Evolutionary conservation across 352 stramenopile species (phyloP), one percentile per base, ranked within the genome.

Genomic region (Globisporangium radiosum): DNA sequence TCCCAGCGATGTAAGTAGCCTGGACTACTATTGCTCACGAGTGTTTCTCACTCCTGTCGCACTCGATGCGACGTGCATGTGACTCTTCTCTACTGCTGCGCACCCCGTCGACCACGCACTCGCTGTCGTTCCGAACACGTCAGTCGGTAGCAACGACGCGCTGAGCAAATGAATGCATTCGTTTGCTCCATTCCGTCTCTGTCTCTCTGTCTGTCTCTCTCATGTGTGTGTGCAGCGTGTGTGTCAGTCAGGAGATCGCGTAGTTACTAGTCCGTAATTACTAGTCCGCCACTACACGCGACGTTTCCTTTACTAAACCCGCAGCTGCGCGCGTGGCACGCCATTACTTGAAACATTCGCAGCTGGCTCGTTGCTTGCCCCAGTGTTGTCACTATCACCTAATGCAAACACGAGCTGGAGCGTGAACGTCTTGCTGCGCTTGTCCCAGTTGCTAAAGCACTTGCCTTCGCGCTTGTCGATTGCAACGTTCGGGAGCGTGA

Each of bases 371-470:
- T 81, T 69, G 3, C 67, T 60, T 25, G 19, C 19, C 19, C 19
- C 19, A 25, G 19, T 25, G 19, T 25, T 25, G 19, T 25, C 19
- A 25, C 19, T 25, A 25, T 25, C 19, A 25, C 19, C 19, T 25
- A 25, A 25, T 11, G 72, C 57, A 57, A 94, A 94, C 33, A 69
- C 81, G 48, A 94, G 59, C 59, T 94, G 84, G 62, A 99, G 65
- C 55, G 91, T 98, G 74, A 99, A 99, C 15, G 94, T 98, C 69
- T 98, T 98, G 56, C 76, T 80, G 36, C 97, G 78, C 48, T 90
- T 91, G 78, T 99, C 95, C 97, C 97, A 99, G 74, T 98, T 97
- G 54, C 96, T 98, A 47, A 99, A 97, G 74, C 98, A 99, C 61
- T 91, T 90, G 42, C 91, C 95, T 63, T 98, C 92, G 54, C 82